Evolutionary conservation across 2,329 filamentous ascomycete genomes (phyloP).

Genomic region (Talaromyces sp.): DNA sequence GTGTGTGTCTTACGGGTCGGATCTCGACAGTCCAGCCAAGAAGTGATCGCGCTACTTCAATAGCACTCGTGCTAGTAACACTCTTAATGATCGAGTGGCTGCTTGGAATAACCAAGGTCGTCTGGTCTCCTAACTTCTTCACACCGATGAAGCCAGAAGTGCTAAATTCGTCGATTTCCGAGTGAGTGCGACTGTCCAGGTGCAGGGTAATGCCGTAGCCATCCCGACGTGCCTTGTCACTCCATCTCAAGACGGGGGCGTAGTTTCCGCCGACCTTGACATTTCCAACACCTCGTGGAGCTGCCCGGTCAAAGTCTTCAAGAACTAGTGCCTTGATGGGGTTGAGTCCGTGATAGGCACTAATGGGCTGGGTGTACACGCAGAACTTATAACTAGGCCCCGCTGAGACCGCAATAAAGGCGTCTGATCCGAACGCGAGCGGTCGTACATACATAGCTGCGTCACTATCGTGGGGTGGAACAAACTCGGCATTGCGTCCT

Average conservation of each 20-base stretch:
- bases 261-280: conserved; percentile 36
- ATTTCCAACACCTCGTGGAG: conserved; percentile 26
- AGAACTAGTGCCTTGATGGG: conserved; percentile 22
- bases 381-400: conserved; percentile 23
- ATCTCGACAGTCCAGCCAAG: conserved; percentile 30
- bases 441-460: conserved; percentile 33
- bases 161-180: conserved; percentile 32
- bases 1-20: conserved; percentile 15
- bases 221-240: conserved; percentile 22
- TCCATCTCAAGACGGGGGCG: conserved; percentile 29
- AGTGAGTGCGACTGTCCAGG: conserved; percentile 26
- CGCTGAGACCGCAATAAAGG: conserved; percentile 20
- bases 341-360: conserved; percentile 1
- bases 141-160: conserved; percentile 30
- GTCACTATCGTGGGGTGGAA: conserved; percentile 16
- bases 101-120: conserved; percentile 25
- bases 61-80: conserved; percentile 23
- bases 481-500: conserved; percentile 3
- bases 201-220: conserved; percentile 31
- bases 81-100: conserved; percentile 24
- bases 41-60: conserved; percentile 19
- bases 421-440: conserved; percentile 25
- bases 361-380: conserved; percentile 23
- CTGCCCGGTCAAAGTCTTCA: conserved; percentile 31
- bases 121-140: conserved; percentile 15